These are phyloP conservation scores for Schizochytrium sp. DNA, from an alignment of 108 stramenopile genomes.

Conservation along the genomic window DNA sequence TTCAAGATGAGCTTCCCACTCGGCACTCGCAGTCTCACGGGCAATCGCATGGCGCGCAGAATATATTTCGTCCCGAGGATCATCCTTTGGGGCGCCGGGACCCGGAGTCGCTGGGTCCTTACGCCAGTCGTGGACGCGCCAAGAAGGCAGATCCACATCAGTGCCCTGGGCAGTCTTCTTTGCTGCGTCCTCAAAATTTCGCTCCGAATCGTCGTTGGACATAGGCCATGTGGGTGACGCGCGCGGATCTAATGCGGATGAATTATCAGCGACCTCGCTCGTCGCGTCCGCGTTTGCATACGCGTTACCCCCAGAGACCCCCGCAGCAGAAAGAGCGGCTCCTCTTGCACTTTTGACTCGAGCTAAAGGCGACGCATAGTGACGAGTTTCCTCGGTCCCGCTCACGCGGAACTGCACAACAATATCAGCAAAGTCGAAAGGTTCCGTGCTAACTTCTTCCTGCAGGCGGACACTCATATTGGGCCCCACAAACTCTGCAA, in stretches of 20 bases:
- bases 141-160: not conserved
- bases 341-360: not conserved
- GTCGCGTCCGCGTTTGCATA: too few species aligned
- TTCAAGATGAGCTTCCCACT: constrained; percentile 1
- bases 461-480: not conserved
- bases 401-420: not conserved
- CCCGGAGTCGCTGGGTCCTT: not conserved
- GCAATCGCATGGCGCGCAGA: not conserved
- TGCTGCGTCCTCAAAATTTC: not conserved
- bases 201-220: not conserved
- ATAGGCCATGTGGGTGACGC: not conserved
- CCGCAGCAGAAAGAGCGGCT: not conserved
- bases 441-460: not conserved
- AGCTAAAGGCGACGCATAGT: not conserved
- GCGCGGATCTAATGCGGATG: not conserved
- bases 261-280: too few species aligned
- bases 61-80: not conserved
- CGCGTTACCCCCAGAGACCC: not conserved
- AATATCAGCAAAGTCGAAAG: constrained; percentile 7
- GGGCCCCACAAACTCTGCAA: not conserved
- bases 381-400: not conserved
- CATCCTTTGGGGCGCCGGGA: not conserved
- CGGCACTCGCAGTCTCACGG: not conserved
- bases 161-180: not conserved
- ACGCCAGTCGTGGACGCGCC: not conserved